A percentile compares a stretch with the other conserved stretches of the same genome.
phyloP scores from a whole-genome alignment of 306 rosid genomes.

The Castanopsis chinensis region DNA sequence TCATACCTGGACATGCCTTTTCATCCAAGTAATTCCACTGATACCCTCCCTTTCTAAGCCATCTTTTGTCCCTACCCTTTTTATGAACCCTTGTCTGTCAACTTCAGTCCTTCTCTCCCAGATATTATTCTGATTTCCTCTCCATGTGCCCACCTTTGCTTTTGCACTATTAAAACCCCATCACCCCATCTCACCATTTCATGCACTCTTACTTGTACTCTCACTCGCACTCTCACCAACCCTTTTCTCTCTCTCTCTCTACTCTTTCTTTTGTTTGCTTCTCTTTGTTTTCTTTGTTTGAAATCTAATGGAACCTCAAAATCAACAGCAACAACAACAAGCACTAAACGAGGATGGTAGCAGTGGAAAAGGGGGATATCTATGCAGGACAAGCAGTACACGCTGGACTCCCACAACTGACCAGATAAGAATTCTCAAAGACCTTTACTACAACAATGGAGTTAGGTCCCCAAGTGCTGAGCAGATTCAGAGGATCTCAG shows the following conservation, averaged over 20 bases:
- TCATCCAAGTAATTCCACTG: conserved; percentile 45
- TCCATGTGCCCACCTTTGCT: conserved; percentile 38
- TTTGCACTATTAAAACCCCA: conserved; percentile 15
- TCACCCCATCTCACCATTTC: conserved; percentile 28
- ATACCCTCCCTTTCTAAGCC: conserved; percentile 67
- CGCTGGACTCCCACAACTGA: conserved; percentile 95
- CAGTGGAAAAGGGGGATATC: conserved; percentile 45
- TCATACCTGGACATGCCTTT: conserved; percentile 42
- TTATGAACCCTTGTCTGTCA: conserved; percentile 70
- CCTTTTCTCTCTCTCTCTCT: background rate
- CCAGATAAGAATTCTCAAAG: conserved; percentile 89
- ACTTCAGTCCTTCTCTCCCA: conserved; percentile 89
- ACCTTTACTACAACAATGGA: conserved; percentile 92
- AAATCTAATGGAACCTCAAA: conserved; percentile 35
- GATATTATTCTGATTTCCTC: conserved; percentile 73
- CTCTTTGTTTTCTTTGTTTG: conserved; percentile 21
- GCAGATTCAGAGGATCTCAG: conserved; percentile 97
- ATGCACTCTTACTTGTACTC: conserved; percentile 7
- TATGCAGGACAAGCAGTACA: conserved; percentile 84
- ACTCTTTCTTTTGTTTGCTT: background rate
- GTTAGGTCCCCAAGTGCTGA: conserved; percentile 89
- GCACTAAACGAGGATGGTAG: conserved; percentile 34
- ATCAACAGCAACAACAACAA: conserved; percentile 5
- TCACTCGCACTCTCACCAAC: conserved; percentile 18
- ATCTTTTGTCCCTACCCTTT: conserved; percentile 96